These are phyloP conservation scores for Lactifluus hygrophoroides DNA, from an alignment of 768 basidiomycete species.

Conservation along the genomic window DNA sequence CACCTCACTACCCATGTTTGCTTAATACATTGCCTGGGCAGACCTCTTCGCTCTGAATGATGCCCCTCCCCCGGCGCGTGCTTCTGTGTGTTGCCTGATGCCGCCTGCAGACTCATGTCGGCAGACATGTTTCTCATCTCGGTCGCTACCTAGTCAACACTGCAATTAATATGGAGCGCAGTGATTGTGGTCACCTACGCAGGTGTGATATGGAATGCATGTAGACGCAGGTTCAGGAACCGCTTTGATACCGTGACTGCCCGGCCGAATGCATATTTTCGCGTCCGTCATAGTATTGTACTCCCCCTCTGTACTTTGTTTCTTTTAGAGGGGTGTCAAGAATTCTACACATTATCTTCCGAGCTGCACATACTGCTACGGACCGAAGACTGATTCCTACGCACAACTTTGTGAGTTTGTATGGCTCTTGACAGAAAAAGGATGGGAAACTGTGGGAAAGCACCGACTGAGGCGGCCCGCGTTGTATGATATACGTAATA, in stretches of 20 bases:
- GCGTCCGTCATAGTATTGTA: no score
- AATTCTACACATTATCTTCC: no score
- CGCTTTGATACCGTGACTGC: not conserved
- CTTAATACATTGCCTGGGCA: not conserved
- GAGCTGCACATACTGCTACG: no score
- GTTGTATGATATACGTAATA: no score
- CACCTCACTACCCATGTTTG: not conserved
- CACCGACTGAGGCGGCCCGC: no score
- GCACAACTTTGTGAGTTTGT: no score
- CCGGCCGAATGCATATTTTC: no score
- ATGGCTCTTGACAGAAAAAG: no score
- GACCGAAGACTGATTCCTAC: no score
- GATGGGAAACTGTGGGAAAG: no score
- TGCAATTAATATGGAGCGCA: not conserved
- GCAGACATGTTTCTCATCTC: slow-evolving; percentile 1
- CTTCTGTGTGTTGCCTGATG: not conserved
- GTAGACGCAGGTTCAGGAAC: not conserved
- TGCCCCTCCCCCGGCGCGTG: not conserved
- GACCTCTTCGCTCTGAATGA: not conserved
- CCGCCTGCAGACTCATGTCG: not conserved
- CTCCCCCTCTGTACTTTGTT: no score
- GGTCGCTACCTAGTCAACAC: not conserved
- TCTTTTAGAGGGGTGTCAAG: no score
- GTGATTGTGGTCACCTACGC: not conserved
- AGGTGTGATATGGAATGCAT: not conserved